phyloP scores from a whole-genome alignment of 805 yeast species.

The Schwanniomyces pseudopolymorphus region DNA sequence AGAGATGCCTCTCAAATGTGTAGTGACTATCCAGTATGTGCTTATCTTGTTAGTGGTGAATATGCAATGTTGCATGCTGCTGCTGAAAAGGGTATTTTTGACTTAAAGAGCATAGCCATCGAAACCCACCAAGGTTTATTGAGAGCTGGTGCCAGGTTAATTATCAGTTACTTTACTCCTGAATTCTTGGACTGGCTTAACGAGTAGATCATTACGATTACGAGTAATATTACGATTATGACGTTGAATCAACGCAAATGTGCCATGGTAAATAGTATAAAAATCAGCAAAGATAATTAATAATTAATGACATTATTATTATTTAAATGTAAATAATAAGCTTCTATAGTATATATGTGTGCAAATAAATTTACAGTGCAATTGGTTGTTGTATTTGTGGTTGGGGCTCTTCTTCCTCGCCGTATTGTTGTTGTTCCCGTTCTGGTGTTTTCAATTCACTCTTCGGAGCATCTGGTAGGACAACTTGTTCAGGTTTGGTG shows the following conservation, averaged over 20 bases:
- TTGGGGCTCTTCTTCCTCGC: neutral
- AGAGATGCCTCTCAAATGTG: slow-evolving; percentile 84
- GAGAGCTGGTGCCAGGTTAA: slow-evolving; percentile 92
- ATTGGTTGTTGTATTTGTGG: slow-evolving; percentile 2
- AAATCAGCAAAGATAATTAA: no score
- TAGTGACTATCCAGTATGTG: slow-evolving; percentile 83
- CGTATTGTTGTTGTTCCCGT: neutral
- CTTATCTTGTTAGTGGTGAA: slow-evolving; percentile 97
- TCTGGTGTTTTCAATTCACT: neutral
- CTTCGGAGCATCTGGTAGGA: neutral
- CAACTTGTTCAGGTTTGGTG: neutral
- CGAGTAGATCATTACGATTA: slow-evolving; percentile 6
- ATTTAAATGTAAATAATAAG: no score
- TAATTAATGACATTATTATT: no score
- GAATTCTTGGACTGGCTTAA: slow-evolving; percentile 90
- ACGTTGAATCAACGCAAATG: no score
- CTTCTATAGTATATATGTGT: neutral
- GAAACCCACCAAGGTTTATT: slow-evolving; percentile 90
- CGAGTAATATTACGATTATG: neutral
- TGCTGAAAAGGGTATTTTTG: slow-evolving; percentile 91
- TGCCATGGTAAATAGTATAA: no score
- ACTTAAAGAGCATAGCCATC: slow-evolving; percentile 75
- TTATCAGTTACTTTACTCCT: slow-evolving; percentile 92
- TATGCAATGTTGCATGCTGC: slow-evolving; percentile 98
- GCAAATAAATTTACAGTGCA: neutral